Evolutionary conservation across 441 rosid genomes (phyloP), one percentile per base, ranked within the genome.

Genomic region (Sinapis alba): DNA sequence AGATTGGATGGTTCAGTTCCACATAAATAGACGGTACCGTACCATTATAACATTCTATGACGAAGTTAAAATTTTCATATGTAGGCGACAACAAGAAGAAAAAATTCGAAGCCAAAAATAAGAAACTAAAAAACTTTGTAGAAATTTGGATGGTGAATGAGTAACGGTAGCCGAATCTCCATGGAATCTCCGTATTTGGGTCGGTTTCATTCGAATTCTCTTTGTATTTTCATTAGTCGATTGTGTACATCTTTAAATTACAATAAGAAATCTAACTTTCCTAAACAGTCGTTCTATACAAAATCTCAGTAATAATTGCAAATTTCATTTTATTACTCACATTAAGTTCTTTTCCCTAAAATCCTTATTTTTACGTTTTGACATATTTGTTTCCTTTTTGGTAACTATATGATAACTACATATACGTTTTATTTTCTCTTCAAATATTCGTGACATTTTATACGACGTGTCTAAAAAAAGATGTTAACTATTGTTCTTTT

Each of bases 121-220:
- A 3, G 13, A 2, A 3, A 6, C 30, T 34, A 8, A 34, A 32
- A 57, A 7, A 26, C 32, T 58, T 16, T 9, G 28, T 45, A n/a
- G 51, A 45, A 45, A n/a, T 45, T n/a, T 45, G 51, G 51, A 45
- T 27, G 18, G 30, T 41, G 47, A 43, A 65, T 57, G 60, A n/a
- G n/a, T n/a, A n/a, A n/a, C 54, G 50, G 69, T 75, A 5, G 73
- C 64, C 58, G 61, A 54, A 76, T 63, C 69, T 62, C 74, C 79
- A 75, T 27, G 57, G 57, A 68, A 60, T 50, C 64, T 60, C n/a
- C 50, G 50, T 43, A 43, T 43, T 43, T 43, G 18, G 9, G 65
- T 68, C 23, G 59, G 59, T 50, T 61, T 45, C 68, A 32, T 51
- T 45, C 1, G 21, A 74, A 15, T 2, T n/a, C 15, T 45, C 19